A percentile compares a stretch with the other conserved stretches of the same genome.
Conservation (phyloP, 257 asterid genomes). For the Haberlea rhodopensis region DNA sequence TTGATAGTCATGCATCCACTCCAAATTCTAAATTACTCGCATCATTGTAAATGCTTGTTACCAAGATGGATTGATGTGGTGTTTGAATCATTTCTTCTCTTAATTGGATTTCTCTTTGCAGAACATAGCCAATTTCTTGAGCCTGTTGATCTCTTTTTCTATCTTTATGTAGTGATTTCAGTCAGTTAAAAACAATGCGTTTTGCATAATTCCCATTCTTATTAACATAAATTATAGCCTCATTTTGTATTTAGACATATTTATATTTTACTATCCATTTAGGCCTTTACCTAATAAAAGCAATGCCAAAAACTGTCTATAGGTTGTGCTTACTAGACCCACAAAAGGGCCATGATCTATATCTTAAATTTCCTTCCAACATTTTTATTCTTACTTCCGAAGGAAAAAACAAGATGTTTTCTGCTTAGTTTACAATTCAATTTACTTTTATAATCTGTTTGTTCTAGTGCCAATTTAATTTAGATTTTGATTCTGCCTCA, state of each 20-base stretch:
- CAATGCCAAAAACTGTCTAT: not conserved
- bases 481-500: not conserved
- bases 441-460: not conserved
- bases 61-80: not conserved
- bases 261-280: not conserved
- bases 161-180: not conserved
- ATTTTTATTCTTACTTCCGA: not conserved
- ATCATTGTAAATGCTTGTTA: not conserved
- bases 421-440: not conserved
- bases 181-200: not conserved
- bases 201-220: not conserved
- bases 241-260: too few species aligned
- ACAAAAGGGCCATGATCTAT: not conserved
- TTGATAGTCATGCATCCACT: not conserved
- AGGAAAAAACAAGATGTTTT: not conserved
- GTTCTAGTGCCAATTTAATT: slow-evolving; percentile 1
- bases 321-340: not conserved
- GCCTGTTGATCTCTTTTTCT: not conserved
- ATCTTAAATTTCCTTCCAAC: not conserved
- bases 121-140: not conserved
- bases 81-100: not conserved
- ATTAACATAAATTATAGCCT: not conserved
- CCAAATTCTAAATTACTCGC: not conserved
- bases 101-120: not conserved
- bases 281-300: not conserved